Evolutionary conservation across 1,284 basidiomycete species (phyloP).

Genomic region (Chiua sp.): DNA sequence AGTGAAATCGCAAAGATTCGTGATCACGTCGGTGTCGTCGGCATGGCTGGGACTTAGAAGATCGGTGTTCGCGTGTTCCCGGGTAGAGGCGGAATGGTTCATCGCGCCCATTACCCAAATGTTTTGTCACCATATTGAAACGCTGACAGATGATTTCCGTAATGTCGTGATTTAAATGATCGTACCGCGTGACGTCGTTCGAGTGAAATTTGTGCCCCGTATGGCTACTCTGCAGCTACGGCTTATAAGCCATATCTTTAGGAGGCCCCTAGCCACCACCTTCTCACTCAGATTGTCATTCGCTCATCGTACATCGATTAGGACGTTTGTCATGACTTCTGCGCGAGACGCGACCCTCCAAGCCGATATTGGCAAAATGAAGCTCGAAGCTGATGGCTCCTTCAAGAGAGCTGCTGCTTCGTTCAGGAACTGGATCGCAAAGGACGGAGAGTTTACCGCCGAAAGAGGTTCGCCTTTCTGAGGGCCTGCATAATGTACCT

Average conservation of each 20-base stretch:
- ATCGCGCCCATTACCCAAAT: constrained; percentile 10
- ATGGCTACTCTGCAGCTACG: constrained; percentile 15
- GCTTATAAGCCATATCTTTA: constrained; percentile 10
- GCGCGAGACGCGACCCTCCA: constrained; percentile 43
- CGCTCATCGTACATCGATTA: background rate
- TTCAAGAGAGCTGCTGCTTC: constrained; percentile 80
- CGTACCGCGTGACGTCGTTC: background rate
- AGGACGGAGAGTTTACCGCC: constrained; percentile 78
- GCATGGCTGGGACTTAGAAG: constrained; percentile 75
- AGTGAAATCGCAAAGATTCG: constrained; percentile 82
- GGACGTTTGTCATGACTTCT: constrained; percentile 26
- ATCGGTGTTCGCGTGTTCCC: background rate
- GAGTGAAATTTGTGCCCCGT: constrained; percentile 11
- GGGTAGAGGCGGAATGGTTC: background rate
- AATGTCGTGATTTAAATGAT: background rate
- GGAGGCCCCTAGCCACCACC: constrained; percentile 8
- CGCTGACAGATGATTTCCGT: background rate
- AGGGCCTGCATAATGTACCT: background rate
- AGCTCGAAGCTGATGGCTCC: constrained; percentile 70
- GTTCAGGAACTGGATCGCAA: constrained; percentile 79
- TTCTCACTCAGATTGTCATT: too few relatives aligned
- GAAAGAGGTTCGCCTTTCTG: constrained; percentile 67
- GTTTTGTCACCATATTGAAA: constrained; percentile 20
- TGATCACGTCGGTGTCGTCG: constrained; percentile 74
- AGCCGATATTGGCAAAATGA: constrained; percentile 71